Conservation (phyloP, 352 stramenopile genomes). For the Phytophthora ohioensis region DNA sequence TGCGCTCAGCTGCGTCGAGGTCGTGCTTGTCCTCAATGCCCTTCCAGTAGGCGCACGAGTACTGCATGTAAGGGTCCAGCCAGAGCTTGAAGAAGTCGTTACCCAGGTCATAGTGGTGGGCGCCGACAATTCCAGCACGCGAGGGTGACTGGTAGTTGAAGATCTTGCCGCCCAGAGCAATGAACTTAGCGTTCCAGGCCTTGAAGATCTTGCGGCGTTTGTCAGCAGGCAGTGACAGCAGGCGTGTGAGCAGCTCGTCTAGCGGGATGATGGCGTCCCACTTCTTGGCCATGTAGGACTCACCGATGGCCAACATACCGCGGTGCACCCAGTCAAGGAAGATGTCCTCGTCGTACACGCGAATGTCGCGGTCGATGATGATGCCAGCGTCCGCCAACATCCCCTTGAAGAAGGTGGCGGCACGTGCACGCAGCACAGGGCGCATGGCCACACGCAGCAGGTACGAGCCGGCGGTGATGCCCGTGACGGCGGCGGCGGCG, state of each 20-base stretch:
- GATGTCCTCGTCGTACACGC: slow-evolving; percentile 84
- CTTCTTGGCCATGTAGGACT: slow-evolving; percentile 92
- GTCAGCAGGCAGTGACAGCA: slow-evolving; percentile 72
- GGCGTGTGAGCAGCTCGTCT: slow-evolving; percentile 77
- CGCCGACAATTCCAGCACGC: slow-evolving; percentile 82
- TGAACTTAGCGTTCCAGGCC: slow-evolving; percentile 88
- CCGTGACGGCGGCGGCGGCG: slow-evolving; percentile 66
- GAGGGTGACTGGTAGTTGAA: slow-evolving; percentile 92
- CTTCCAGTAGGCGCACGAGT: slow-evolving; percentile 90
- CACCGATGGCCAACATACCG: slow-evolving; percentile 87
- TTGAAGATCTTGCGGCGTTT: slow-evolving; percentile 89
- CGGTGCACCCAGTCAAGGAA: slow-evolving; percentile 89
- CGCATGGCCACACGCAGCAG: slow-evolving; percentile 73
- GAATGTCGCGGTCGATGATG: slow-evolving; percentile 81
- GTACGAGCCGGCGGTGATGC: slow-evolving; percentile 74
- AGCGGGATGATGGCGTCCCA: slow-evolving; percentile 86
- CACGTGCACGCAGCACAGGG: slow-evolving; percentile 70
- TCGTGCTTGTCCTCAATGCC: slow-evolving; percentile 71
- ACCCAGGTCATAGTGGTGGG: slow-evolving; percentile 89
- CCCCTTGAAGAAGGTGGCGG: slow-evolving; percentile 81
- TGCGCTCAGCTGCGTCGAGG: slow-evolving; percentile 84
- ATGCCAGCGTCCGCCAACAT: slow-evolving; percentile 88
- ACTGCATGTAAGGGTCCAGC: slow-evolving; percentile 90
- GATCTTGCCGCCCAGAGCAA: slow-evolving; percentile 74
- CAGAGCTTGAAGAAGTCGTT: slow-evolving; percentile 93